Conservation (phyloP, 2,329 filamentous ascomycete species). For the Akanthomyces lecanii region DNA sequence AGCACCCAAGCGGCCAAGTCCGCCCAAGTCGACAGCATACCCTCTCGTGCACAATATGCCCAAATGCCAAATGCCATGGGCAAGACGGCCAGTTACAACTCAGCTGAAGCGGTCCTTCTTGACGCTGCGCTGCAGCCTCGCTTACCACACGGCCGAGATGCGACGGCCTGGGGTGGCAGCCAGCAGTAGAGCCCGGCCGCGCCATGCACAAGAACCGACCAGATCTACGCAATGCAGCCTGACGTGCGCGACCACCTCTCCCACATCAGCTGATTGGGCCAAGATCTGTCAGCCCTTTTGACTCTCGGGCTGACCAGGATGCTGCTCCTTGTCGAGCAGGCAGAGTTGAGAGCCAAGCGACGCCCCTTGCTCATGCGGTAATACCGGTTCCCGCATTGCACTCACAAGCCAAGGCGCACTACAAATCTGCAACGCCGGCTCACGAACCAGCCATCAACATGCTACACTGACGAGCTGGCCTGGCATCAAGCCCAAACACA, state of each 20-base stretch:
- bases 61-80: neutral
- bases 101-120: neutral
- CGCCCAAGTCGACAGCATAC: neutral
- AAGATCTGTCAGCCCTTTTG: slow-evolving; percentile 1
- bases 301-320: neutral
- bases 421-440: neutral
- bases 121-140: neutral
- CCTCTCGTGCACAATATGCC: neutral
- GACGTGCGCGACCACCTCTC: neutral
- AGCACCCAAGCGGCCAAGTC: neutral
- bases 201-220: slow-evolving; percentile 1
- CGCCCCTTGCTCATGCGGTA: neutral
- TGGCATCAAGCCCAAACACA: neutral
- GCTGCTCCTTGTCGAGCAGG: neutral
- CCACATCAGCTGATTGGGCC: neutral
- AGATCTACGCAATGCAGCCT: slow-evolving; percentile 1
- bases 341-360: neutral
- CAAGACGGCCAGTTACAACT: neutral
- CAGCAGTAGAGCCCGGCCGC: neutral
- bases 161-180: neutral
- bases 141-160: neutral
- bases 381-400: neutral
- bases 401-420: neutral
- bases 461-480: neutral
- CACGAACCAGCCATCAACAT: neutral